Evolutionary conservation across 2,329 filamentous ascomycete species (phyloP).

Genomic region (Penicillium sp.): DNA sequence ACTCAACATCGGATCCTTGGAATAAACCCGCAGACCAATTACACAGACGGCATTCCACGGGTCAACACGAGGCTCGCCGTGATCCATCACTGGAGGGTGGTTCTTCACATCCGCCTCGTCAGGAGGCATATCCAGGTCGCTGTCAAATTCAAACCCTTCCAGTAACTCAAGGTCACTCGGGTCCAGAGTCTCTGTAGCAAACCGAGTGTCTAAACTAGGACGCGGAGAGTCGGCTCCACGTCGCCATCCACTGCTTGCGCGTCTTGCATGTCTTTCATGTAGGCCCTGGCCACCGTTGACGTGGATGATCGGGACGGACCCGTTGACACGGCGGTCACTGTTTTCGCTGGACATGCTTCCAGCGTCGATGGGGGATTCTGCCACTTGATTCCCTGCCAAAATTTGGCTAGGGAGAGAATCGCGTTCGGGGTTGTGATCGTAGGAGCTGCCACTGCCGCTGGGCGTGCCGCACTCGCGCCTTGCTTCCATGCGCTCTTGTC

Average conservation of each 20-base stretch:
- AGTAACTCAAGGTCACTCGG: constrained; percentile 29
- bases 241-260: constrained; percentile 7
- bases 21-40: constrained; percentile 51
- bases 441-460: constrained; percentile 7
- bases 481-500: constrained; percentile 26
- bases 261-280: constrained; percentile 14
- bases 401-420: constrained; percentile 12
- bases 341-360: constrained; percentile 16
- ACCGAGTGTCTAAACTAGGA: constrained; percentile 21
- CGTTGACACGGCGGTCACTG: constrained; percentile 13
- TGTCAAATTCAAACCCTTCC: constrained; percentile 38
- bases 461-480: constrained; percentile 17
- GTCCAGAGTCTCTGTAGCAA: constrained; percentile 18
- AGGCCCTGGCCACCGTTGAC: constrained; percentile 23
- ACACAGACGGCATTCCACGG: constrained; percentile 57
- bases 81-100: neutral
- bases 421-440: constrained; percentile 3
- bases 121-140: constrained; percentile 35
- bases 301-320: constrained; percentile 24
- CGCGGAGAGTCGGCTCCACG: constrained; percentile 16
- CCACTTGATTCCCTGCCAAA: constrained; percentile 18
- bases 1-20: constrained; percentile 42
- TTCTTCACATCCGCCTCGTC: constrained; percentile 20
- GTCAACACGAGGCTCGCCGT: constrained; percentile 17
- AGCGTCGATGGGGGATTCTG: constrained; percentile 23